Percentiles rank a stretch among this genome's conserved stretches.
These are phyloP conservation scores for Trametes maxima DNA, from an alignment of 768 basidiomycete genomes.

Conservation along the genomic window DNA sequence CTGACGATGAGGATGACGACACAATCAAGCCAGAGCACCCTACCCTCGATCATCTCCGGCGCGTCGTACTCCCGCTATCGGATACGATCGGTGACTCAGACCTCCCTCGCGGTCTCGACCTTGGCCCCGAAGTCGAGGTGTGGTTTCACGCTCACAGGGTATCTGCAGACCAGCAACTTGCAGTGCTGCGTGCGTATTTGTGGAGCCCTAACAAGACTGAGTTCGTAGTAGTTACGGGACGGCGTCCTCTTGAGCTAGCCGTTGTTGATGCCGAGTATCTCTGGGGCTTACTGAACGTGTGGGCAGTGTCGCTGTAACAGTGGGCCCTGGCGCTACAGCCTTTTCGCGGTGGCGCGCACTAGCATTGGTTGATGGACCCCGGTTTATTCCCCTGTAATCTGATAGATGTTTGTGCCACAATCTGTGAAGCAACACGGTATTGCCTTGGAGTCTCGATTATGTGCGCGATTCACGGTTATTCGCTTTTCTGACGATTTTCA, in stretches of 20 bases:
- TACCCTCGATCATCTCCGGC: background rate
- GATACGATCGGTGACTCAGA: too few species aligned
- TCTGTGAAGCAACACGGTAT: too few species aligned
- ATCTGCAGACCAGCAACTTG: background rate
- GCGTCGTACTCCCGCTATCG: background rate
- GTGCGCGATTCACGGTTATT: too few species aligned
- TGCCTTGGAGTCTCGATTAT: too few species aligned
- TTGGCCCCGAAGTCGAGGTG: background rate
- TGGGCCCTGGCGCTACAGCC: background rate
- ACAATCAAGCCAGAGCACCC: background rate
- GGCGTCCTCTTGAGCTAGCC: background rate
- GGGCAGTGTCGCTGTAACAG: background rate
- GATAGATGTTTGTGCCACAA: too few species aligned
- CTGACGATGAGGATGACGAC: too few species aligned
- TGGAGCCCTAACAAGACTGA: background rate
- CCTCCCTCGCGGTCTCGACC: background rate
- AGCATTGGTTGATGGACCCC: too few species aligned
- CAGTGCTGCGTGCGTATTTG: background rate
- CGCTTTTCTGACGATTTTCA: too few species aligned
- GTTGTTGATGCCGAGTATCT: background rate
- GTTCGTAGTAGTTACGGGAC: background rate
- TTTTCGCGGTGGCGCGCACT: too few species aligned
- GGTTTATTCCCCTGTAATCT: too few species aligned
- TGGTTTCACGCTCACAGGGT: background rate
- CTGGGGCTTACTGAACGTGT: background rate